Conservation (phyloP, 192 early-diverging fungal genomes). For the Coemansia furcata region DNA sequence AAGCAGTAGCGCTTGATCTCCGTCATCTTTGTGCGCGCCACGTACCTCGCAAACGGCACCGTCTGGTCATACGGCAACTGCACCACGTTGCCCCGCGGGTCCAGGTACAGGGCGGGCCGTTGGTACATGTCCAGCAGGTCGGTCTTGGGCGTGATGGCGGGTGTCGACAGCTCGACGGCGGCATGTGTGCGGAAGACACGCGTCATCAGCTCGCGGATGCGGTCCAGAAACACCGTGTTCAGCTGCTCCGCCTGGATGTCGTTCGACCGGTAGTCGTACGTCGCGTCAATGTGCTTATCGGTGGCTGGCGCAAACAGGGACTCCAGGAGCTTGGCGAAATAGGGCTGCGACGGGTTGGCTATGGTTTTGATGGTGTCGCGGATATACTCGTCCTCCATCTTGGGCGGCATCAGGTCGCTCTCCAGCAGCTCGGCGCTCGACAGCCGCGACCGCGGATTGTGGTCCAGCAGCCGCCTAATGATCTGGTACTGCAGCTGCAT, state of each 20-base stretch:
- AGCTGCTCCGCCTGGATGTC: constrained; percentile 56
- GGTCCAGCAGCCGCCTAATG: constrained; percentile 69
- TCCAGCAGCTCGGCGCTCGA: constrained; percentile 79
- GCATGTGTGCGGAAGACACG: constrained; percentile 82
- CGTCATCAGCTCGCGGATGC: constrained; percentile 68
- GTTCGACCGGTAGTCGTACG: constrained; percentile 77
- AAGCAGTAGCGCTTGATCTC: constrained; percentile 85
- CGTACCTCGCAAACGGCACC: constrained; percentile 85
- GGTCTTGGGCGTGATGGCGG: constrained; percentile 78
- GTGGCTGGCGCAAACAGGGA: constrained; percentile 74
- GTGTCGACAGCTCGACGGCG: constrained; percentile 78
- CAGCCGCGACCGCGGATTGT: constrained; percentile 74
- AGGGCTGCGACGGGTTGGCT: constrained; percentile 82
- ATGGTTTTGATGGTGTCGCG: constrained; percentile 88
- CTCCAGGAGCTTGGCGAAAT: constrained; percentile 77
- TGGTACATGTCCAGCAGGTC: constrained; percentile 59
- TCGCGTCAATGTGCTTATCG: constrained; percentile 85
- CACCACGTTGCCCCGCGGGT: constrained; percentile 77
- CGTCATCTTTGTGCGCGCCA: constrained; percentile 68
- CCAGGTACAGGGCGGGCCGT: constrained; percentile 74
- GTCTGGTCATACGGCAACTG: constrained; percentile 89
- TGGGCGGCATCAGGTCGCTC: constrained; percentile 77
- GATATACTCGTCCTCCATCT: constrained; percentile 85
- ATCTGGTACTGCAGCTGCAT: constrained; percentile 67
- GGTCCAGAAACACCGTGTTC: constrained; percentile 64